phyloP scores from a whole-genome alignment of 164 flowering plant species.

The Protea cynaroides region DNA sequence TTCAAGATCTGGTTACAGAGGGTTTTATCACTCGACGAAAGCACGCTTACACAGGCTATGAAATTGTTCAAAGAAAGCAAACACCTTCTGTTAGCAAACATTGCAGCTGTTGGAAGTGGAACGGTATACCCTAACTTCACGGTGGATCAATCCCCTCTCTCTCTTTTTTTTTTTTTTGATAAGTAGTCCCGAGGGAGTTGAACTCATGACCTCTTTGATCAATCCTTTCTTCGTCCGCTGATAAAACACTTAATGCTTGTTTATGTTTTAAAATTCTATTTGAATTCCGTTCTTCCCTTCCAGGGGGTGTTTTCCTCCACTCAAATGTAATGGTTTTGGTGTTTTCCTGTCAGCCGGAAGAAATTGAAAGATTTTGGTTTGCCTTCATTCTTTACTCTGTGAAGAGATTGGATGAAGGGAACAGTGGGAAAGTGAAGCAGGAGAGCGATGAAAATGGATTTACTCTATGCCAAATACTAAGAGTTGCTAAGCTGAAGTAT shows the following conservation, averaged over 20 bases:
- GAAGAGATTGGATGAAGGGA: slow-evolving; percentile 46
- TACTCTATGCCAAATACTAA: slow-evolving; percentile 63
- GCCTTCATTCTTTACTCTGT: slow-evolving; percentile 62
- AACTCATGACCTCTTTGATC: no score
- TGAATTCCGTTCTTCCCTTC: background rate
- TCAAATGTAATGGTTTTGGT: background rate
- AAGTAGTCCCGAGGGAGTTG: no score
- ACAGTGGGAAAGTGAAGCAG: slow-evolving; percentile 13
- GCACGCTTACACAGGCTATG: slow-evolving; percentile 28
- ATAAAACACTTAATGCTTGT: no score
- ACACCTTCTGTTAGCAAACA: slow-evolving; percentile 40
- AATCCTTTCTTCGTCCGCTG: no score
- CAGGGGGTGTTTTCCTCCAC: background rate
- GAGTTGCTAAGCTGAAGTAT: slow-evolving; percentile 68
- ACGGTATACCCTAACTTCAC: slow-evolving; percentile 28
- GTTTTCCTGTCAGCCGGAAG: slow-evolving; percentile 51
- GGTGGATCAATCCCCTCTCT: no score
- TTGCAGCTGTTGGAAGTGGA: slow-evolving; percentile 54
- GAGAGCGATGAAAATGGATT: slow-evolving; percentile 32
- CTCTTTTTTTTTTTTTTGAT: no score
- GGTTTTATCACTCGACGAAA: slow-evolving; percentile 48
- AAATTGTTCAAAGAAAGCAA: slow-evolving; percentile 61
- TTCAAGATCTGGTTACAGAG: slow-evolving; percentile 29
- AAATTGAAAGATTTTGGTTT: slow-evolving; percentile 79
- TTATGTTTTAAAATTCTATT: no score